Percentiles rank a stretch among this genome's conserved stretches.
phyloP scores from a whole-genome alignment of 805 yeast genomes.

The Zygoascus tannicola region DNA sequence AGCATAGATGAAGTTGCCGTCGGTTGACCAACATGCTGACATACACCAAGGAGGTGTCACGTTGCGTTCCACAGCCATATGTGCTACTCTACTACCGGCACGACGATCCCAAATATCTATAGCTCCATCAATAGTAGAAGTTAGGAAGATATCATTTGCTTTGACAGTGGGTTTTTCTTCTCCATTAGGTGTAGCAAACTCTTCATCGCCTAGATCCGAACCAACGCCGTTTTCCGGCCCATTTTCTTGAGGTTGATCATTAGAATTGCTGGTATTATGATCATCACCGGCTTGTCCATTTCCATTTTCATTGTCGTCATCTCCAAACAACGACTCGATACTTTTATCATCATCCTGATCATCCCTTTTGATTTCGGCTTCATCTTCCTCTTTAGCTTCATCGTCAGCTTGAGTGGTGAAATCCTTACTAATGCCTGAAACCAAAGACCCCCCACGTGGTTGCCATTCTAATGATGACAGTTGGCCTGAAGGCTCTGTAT shows the following conservation, averaged over 20 bases:
- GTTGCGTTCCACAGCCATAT: constrained; percentile 41
- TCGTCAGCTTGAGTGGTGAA: constrained; percentile 13
- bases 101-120: constrained; percentile 79
- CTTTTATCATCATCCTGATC: constrained; percentile 21
- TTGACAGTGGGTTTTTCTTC: neutral
- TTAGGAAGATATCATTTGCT: constrained; percentile 44
- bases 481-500: constrained; percentile 61
- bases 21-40: constrained; percentile 71
- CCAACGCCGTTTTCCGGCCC: constrained; percentile 3
- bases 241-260: constrained; percentile 3
- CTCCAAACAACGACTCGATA: constrained; percentile 53
- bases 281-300: constrained; percentile 1
- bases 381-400: constrained; percentile 1
- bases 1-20: constrained; percentile 68
- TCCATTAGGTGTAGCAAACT: neutral
- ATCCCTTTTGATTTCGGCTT: constrained; percentile 10
- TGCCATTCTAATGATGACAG: constrained; percentile 61
- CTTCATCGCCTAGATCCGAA: constrained; percentile 3
- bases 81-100: constrained; percentile 33
- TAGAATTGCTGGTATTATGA: constrained; percentile 6
- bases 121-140: constrained; percentile 78
- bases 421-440: constrained; percentile 16
- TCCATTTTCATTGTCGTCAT: constrained; percentile 37
- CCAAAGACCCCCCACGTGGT: constrained; percentile 24
- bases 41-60: constrained; percentile 91